Percentiles rank a stretch among this genome's conserved stretches.
phyloP scores from a whole-genome alignment of 2,329 filamentous ascomycete genomes.

The Colletotrichum scovillei region DNA sequence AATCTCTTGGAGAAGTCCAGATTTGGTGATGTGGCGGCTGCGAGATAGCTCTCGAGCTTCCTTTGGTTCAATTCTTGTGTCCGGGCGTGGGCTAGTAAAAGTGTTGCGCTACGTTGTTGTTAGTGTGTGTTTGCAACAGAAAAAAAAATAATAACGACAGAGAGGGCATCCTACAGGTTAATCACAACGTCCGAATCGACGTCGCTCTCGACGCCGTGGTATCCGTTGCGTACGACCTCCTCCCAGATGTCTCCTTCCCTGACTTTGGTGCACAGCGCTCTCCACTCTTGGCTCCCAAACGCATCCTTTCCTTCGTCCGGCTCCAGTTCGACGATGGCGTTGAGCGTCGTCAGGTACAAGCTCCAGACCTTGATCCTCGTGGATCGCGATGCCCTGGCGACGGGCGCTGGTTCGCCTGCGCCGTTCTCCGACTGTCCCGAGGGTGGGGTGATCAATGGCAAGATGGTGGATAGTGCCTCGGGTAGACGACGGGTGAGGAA shows the following conservation, averaged over 20 bases:
- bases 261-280: constrained; percentile 82
- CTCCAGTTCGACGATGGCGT: constrained; percentile 89
- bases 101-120: constrained; percentile 74
- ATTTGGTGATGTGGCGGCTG: constrained; percentile 77
- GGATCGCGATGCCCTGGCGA: constrained; percentile 82
- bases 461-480: constrained; percentile 86
- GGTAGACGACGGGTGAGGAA: constrained; percentile 94
- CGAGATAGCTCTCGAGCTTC: constrained; percentile 88
- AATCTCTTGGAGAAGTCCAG: constrained; percentile 78
- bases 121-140: constrained; percentile 1
- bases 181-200: constrained; percentile 96
- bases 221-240: constrained; percentile 87
- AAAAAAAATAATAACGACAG: neutral
- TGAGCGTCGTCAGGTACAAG: constrained; percentile 92
- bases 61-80: constrained; percentile 87
- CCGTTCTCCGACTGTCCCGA: constrained; percentile 59
- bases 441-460: constrained; percentile 80
- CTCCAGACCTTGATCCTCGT: constrained; percentile 97
- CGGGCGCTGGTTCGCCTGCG: constrained; percentile 71
- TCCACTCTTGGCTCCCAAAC: constrained; percentile 90
- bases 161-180: constrained; percentile 71
- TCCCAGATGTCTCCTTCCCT: constrained; percentile 95
- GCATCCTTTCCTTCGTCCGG: constrained; percentile 89
- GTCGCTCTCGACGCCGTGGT: constrained; percentile 87
- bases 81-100: constrained; percentile 89